phyloP scores from a whole-genome alignment of 1,139 yeast species.

The Hyphopichia buzzinii region DNA sequence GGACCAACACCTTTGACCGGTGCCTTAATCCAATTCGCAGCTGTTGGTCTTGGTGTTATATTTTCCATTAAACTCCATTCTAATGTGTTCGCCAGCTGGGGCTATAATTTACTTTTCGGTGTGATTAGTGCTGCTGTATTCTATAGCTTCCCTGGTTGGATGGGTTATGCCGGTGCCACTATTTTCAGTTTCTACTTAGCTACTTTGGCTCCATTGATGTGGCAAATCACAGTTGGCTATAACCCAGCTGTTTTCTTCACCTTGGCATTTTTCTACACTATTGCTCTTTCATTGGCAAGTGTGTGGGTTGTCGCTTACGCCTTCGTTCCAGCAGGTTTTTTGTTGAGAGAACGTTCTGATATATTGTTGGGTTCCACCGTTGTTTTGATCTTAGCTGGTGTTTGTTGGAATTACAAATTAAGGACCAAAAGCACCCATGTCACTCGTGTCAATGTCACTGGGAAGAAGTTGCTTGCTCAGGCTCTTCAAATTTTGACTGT shows the following conservation, averaged over 20 bases:
- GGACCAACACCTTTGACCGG: conserved; percentile 94
- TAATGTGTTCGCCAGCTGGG: conserved; percentile 20
- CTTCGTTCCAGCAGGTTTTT: conserved; percentile 91
- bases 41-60: conserved; percentile 56
- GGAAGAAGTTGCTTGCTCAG: conserved; percentile 23
- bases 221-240: conserved; percentile 57
- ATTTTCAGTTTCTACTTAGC: conserved; percentile 62
- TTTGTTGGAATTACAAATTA: conserved; percentile 32
- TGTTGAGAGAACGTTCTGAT: conserved; percentile 86
- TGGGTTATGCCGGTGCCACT: conserved; percentile 79
- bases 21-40: conserved; percentile 64
- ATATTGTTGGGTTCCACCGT: conserved; percentile 50
- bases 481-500: conserved; percentile 24
- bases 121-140: conserved; percentile 49
- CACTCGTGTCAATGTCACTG: conserved; percentile 18
- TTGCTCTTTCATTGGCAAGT: conserved; percentile 68
- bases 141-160: conserved; percentile 64
- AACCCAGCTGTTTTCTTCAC: conserved; percentile 59
- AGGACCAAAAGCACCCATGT: conserved; percentile 21
- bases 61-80: conserved; percentile 26
- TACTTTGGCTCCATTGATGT: conserved; percentile 61
- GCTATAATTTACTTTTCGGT: conserved; percentile 39
- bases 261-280: conserved; percentile 53
- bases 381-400: conserved; percentile 45
- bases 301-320: conserved; percentile 99